Base-by-base conservation (phyloP, 768 basidiomycete genomes). In the Phanerochaete sordida region DNA sequence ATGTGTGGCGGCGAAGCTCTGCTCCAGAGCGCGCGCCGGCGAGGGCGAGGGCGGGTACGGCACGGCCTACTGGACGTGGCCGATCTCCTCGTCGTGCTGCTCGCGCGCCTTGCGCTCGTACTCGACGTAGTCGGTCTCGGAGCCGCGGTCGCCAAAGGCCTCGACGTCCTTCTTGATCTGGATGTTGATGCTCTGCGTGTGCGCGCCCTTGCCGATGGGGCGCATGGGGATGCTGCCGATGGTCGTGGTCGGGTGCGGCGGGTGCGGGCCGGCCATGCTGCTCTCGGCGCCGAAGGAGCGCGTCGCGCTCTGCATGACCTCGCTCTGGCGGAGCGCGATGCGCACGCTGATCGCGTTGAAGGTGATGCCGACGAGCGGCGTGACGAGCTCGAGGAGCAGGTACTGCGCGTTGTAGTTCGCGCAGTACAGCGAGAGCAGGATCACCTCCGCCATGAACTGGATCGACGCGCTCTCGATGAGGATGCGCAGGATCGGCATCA, bases 281-380 rank as follows among this genome's bases (percentile, higher is more conserved):
- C 28, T 21, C 39, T 43, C 39, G 52, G 26, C n/a, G 24, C 60
- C 30, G 48, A 37, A 45, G 39, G 3, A 35, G 7, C 35, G 31
- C 16, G 48, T 6, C 37, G 23, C 35, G 26, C 19, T 58, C 47
- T 30, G 57, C 16, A 58, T 35, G 9, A 46, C 27, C 37, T 46
- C 61, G 52, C 45, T 43, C 63, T 61, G 56, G 35, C 39, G 57
- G 9, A 64, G 51, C 26, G 63, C 57, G 43, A 64, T 60, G 45
- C 63, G 63, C 16, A 64, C 59, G 24, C 51, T 55, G 54, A 64
- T 64, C 12, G 63, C 63, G 47, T 55, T 56, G 63, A 64, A 64
- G 31, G 63, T 61, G 50, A 64, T 64, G 44, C 63, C 63, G 30
- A 64, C 63, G 11, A 64, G 57, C 3, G 63, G 63, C 1, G 60